Percentiles rank a stretch among this genome's conserved stretches.
phyloP scores from a whole-genome alignment of 2,329 filamentous ascomycete species.

The Fusarium mundagurra region DNA sequence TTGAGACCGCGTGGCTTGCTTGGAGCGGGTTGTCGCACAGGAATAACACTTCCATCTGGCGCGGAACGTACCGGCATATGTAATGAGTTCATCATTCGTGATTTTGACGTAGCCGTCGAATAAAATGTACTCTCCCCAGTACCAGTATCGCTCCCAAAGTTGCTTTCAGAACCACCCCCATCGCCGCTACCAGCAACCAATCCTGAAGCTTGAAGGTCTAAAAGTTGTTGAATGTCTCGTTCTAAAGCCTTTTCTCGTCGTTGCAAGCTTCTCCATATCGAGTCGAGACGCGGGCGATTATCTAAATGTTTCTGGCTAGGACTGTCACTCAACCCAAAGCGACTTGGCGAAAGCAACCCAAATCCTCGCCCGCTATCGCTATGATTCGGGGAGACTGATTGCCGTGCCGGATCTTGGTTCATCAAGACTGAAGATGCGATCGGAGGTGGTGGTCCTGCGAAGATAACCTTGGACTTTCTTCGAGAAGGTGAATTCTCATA shows the following conservation, averaged over 20 bases:
- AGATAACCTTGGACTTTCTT: constrained; percentile 50
- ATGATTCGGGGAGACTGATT: constrained; percentile 18
- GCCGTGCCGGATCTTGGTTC: constrained; percentile 15
- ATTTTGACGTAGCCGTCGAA: constrained; percentile 52
- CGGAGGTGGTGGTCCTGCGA: constrained; percentile 61
- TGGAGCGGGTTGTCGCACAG: constrained; percentile 65
- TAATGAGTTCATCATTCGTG: constrained; percentile 54
- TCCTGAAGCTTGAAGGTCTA: constrained; percentile 60
- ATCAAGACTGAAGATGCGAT: constrained; percentile 57
- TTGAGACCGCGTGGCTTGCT: constrained; percentile 65
- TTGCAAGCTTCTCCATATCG: constrained; percentile 58
- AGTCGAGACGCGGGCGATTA: constrained; percentile 51
- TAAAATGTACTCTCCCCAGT: constrained; percentile 55
- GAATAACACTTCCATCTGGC: constrained; percentile 62
- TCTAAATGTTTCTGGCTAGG: constrained; percentile 48
- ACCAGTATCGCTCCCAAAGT: constrained; percentile 50
- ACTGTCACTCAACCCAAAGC: constrained; percentile 19
- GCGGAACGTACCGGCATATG: constrained; percentile 52
- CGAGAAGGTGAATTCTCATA: constrained; percentile 47
- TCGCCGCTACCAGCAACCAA: constrained; percentile 52
- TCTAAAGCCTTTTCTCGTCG: constrained; percentile 58
- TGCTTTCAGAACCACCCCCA: constrained; percentile 29
- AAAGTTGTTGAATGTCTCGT: constrained; percentile 57
- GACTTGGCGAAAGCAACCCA: constrained; percentile 28
- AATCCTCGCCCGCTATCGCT: constrained; percentile 18